Base-by-base conservation (phyloP, 805 yeast species). In the Kluyveromyces wickerhamii region DNA sequence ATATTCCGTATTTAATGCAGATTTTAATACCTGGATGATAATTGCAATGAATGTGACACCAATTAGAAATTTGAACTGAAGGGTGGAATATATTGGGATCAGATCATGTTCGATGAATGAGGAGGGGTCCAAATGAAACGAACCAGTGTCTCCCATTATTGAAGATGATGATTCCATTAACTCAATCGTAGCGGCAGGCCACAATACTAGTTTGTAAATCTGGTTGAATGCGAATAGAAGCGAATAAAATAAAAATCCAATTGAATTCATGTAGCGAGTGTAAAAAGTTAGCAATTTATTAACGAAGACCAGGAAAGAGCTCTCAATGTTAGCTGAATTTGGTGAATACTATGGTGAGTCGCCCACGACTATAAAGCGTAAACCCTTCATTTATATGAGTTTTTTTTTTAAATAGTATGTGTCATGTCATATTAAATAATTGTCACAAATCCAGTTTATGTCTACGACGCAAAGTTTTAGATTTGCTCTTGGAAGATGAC, bases 361-460 rank as follows among this genome's bases (percentile, higher is more conserved):
- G n/a, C n/a, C n/a, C n/a, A n/a, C n/a, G n/a, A n/a, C n/a, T n/a
- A n/a, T n/a, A n/a, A n/a, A n/a, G n/a, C n/a, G n/a, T n/a, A n/a
- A n/a, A n/a, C n/a, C n/a, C n/a, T n/a, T n/a, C n/a, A n/a, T n/a
- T n/a, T n/a, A n/a, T n/a, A n/a, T n/a, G n/a, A n/a, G n/a, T n/a
- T n/a, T n/a, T n/a, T n/a, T n/a, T n/a, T n/a, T n/a, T n/a, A n/a
- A n/a, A n/a, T n/a, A 24, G 27, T 24, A 24, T 24, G 27, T 8
- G 27, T 24, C 10, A 9, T 4, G 8, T 8, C 27, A 24, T n/a
- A n/a, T n/a, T n/a, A n/a, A n/a, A n/a, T 21, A 27, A 15, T n/a
- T 17, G 33, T 30, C 33, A 30, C 33, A 30, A 30, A 30, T 21
- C 26, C 33, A 30, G 16, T 13, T 12, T 30, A 21, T 21, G 33